Evolutionary conservation across 306 rosid species (phyloP), one percentile per base, ranked within the genome.

Genomic region (Ammopiptanthus mongolicus): DNA sequence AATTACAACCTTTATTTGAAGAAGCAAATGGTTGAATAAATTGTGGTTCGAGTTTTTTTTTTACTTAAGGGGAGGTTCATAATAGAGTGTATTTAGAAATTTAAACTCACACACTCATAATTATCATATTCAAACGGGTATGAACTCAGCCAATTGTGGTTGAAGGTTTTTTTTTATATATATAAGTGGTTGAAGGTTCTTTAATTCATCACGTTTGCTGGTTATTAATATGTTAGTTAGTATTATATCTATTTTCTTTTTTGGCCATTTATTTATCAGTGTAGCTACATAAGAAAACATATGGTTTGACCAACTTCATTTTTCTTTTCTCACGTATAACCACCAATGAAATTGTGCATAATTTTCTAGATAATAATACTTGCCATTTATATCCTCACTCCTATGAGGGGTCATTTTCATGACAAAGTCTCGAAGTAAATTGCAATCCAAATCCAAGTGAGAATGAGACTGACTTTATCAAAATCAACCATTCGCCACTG

Each of bases 391-490:
- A 28, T 17, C 14, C 3, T 29, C 8, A 19, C 10, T 2, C 4
- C 6, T 19, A 19, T 5, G 21, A 63, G 3, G 47, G 39, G 79
- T 80, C 82, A 79, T 65, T 71, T 80, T 74, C 77, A 52, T 6
- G 65, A 82, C 37, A 11, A 48, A 21, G 63, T 82, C 73, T 51
- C 3, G 39, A 66, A 78, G 83, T 82, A 56, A 82, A 77, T 6
- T 70, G 2, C 58, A 76, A 76, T 63, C 73, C 34, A 42, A 42
- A 31, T 31, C 52, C 6, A 55, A 64, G 63, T 52, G 77, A 73
- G 64, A 78, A 65, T 17, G 50, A 7, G 0, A 57, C 58, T 78
- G 87, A 83, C 87, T 58, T 64, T 1, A 57, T 65, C 60, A 75
- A 80, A 66, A 73, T 67, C 65, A 73, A 66, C 72, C 47, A 23